These are phyloP conservation scores for Phaeosphaeria sp. DNA, from an alignment of 2,329 filamentous ascomycete species.

Conservation along the genomic window DNA sequence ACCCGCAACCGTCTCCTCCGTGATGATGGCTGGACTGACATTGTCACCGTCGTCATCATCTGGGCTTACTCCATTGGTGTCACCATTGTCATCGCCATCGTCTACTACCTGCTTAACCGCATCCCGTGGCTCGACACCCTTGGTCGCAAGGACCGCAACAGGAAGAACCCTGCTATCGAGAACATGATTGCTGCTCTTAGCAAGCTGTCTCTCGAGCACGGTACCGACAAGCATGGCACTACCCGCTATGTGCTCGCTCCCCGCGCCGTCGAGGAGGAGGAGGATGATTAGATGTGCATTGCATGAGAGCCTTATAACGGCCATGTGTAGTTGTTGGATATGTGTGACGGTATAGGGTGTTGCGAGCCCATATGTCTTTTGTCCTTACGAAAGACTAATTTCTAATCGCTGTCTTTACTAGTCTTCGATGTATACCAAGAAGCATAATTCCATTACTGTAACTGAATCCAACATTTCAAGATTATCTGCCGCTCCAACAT, in stretches of 20 bases:
- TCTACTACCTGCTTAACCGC: conserved; percentile 68
- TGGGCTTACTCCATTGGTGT: conserved; percentile 73
- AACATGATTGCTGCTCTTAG: conserved; percentile 70
- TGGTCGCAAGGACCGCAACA: conserved; percentile 67
- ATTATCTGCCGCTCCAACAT: too few species aligned
- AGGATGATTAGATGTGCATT: conserved; percentile 50
- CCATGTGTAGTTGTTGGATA: conserved; percentile 37
- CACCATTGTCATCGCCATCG: conserved; percentile 69
- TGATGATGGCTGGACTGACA: conserved; percentile 62
- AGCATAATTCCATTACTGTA: conserved; percentile 38
- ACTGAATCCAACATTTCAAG: conserved; percentile 18
- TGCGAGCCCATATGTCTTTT: conserved; percentile 28
- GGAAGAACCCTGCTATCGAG: conserved; percentile 69
- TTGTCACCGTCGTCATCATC: conserved; percentile 70
- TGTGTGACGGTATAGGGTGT: conserved; percentile 27
- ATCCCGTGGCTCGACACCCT: conserved; percentile 67
- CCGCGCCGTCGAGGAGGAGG: conserved; percentile 57
- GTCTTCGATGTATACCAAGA: conserved; percentile 39
- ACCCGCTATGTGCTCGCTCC: conserved; percentile 54
- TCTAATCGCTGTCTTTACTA: conserved; percentile 36
- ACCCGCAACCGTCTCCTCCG: conserved; percentile 50
- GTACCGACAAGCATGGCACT: conserved; percentile 57
- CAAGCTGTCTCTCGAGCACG: conserved; percentile 69
- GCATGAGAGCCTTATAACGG: conserved; percentile 19
- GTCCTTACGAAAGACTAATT: conserved; percentile 30